These are phyloP conservation scores for barley (Hordeum vulgare) DNA, from an alignment of 176 grass and related monocot species.

Conservation along the genomic window DNA sequence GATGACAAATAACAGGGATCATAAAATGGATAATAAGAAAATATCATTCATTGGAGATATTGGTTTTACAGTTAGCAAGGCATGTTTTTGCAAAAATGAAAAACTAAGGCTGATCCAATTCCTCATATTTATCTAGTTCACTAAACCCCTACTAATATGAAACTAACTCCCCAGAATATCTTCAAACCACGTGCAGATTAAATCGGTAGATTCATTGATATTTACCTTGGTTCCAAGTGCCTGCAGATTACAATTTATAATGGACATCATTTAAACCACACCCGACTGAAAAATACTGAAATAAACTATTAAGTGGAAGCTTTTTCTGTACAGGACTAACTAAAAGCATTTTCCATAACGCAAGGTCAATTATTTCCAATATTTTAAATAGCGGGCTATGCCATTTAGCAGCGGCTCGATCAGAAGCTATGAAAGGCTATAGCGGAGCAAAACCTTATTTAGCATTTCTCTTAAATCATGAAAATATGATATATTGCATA, in stretches of 20 bases:
- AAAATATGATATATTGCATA: no score
- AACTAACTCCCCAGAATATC: background rate
- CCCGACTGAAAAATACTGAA: background rate
- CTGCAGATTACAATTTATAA: background rate
- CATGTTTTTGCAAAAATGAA: no score
- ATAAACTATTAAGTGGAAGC: background rate
- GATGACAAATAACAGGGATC: background rate
- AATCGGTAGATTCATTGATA: background rate
- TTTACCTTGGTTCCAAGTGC: background rate
- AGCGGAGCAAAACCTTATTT: no score
- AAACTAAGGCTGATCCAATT: background rate
- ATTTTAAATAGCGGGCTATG: no score
- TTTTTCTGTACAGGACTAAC: background rate
- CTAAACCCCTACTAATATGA: background rate
- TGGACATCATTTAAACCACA: background rate
- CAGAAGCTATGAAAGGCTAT: no score
- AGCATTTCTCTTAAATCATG: no score
- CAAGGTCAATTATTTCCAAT: no score
- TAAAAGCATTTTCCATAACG: no score
- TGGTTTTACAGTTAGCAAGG: background rate
- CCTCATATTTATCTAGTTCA: background rate
- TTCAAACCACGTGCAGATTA: background rate
- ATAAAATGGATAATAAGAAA: background rate
- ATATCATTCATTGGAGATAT: background rate
- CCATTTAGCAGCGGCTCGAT: no score